Evolutionary conservation across 306 rosid species (phyloP).

Genomic region (Fragaria nilgerrensis): DNA sequence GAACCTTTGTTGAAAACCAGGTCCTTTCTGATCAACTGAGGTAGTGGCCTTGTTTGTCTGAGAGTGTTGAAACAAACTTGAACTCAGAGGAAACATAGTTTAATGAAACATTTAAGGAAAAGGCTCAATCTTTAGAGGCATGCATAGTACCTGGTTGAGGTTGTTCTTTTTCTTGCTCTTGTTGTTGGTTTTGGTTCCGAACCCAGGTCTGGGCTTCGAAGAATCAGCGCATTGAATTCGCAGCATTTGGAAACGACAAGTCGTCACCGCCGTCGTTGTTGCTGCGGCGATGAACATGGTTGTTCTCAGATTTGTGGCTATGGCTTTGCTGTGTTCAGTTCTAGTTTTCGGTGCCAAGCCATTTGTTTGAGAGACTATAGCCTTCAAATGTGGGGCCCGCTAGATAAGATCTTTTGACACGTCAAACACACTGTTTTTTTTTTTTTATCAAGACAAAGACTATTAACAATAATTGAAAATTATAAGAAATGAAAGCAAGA

Average conservation of each 20-base stretch:
- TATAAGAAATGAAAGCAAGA: too few relatives aligned
- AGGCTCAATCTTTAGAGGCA: not conserved
- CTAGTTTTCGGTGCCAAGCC: not conserved
- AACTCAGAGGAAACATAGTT: not conserved
- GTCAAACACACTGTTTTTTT: too few relatives aligned
- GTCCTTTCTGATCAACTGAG: slow-evolving; percentile 15
- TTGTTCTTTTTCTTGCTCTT: slow-evolving; percentile 10
- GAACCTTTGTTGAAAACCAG: slow-evolving; percentile 31
- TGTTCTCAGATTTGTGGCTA: not conserved
- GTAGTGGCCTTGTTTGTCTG: slow-evolving; percentile 38
- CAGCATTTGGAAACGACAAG: slow-evolving; percentile 29
- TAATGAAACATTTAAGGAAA: not conserved
- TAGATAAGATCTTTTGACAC: slow-evolving; percentile 4
- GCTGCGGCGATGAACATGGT: slow-evolving; percentile 17
- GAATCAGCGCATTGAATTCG: slow-evolving; percentile 53
- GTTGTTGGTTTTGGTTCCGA: slow-evolving; percentile 44
- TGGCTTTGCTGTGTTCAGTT: not conserved
- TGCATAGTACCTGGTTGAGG: slow-evolving; percentile 16
- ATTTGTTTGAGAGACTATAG: not conserved
- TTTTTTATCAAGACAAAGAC: too few relatives aligned
- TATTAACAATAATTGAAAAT: too few relatives aligned
- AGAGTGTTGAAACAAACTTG: not conserved
- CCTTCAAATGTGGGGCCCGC: not conserved
- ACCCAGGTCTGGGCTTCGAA: slow-evolving; percentile 54
- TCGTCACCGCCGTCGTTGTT: slow-evolving; percentile 25